Base-by-base conservation (phyloP, 2,329 filamentous ascomycete genomes). In the Epichloe bromicola region DNA sequence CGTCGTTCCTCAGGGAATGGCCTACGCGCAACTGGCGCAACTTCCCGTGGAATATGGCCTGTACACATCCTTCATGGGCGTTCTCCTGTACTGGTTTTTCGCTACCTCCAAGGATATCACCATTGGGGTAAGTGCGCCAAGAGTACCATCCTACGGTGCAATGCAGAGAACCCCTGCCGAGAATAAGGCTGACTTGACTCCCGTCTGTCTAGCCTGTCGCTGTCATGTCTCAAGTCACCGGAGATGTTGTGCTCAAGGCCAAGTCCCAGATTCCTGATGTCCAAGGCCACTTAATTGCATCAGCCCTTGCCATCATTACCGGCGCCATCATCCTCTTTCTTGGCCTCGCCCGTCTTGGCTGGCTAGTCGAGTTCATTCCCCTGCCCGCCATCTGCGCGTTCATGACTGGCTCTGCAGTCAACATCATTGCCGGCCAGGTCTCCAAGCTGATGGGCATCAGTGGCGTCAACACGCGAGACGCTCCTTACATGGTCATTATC, bases 31-130 rank as follows among this genome's bases (percentile, higher is more conserved):
- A 37, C 62, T 77, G 17, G 74, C 74, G 3, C 63, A 70, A 52
- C 67, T 77, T 46, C 64, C 67, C 4, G 67, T 73, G 26, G 70
- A 77, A 56, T 77, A 72, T 59, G 74, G 74, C 14, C 60, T 77
- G 17, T 70, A 70, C 59, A 90, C 91, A 1, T 95, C 90, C 0
- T 97, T 97, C 63, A 95, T 96, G 80, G 91, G 91, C 54, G 90
- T 96, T 19, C 67, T 95, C 55, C 75, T 95, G 59, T 97, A 97
- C 69, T 97, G 91, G 91, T 90, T 95, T 67, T 97, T 97, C 63
- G 91, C 90, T 39, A 97, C 91, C 0, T 96, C 90, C 23, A 97
- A 97, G 59, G 74, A 76, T 67, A 94, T 95, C 63, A 93, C 88
- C 17, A 93, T 94, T 56, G 88, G 88, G 39, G 82, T 85, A 73